Conservation (phyloP, 306 rosid genomes). For the Betula pendula region DNA sequence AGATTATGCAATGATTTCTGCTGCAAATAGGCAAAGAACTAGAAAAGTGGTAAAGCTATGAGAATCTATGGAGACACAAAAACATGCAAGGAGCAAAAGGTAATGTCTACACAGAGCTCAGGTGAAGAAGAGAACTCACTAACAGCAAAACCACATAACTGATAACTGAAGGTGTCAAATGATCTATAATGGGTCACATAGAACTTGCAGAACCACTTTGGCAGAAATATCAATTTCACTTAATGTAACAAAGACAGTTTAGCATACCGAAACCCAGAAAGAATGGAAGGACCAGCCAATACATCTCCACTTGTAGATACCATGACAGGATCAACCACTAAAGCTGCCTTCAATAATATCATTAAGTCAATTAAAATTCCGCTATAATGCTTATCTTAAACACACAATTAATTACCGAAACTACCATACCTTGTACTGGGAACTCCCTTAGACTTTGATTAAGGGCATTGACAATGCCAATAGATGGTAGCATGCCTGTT, state of each 20-base stretch:
- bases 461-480: constrained; percentile 57
- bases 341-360: constrained; percentile 65
- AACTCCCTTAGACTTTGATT: constrained; percentile 57
- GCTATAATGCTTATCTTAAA: constrained; percentile 19
- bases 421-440: constrained; percentile 74
- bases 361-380: constrained; percentile 33
- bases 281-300: constrained; percentile 69
- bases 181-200: neutral
- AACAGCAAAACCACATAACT: neutral
- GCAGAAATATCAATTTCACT: constrained; percentile 22
- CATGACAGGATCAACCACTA: constrained; percentile 98
- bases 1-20: neutral
- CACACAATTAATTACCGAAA: constrained; percentile 6
- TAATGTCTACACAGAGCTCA: neutral
- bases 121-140: neutral
- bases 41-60: neutral
- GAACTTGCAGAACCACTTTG: neutral
- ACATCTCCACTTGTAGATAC: constrained; percentile 90
- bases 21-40: neutral
- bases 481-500: constrained; percentile 91
- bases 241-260: neutral
- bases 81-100: neutral
- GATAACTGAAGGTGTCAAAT: neutral
- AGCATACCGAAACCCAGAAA: constrained; percentile 67
- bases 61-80: neutral